phyloP scores from a whole-genome alignment of 176 grass and related monocot genomes.

The Bothriochloa decipiens region DNA sequence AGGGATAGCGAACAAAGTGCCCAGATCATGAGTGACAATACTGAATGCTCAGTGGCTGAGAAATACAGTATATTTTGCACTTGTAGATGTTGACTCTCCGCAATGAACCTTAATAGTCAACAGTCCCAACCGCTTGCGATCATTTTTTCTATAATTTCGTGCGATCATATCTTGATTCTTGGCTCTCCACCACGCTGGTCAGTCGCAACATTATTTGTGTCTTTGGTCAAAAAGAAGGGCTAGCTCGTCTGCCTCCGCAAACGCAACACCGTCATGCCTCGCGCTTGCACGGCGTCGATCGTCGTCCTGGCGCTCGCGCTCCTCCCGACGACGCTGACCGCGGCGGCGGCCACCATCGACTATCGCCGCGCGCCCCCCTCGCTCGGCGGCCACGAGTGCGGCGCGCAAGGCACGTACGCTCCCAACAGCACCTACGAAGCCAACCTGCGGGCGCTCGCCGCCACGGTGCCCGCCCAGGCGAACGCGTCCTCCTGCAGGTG shows the following conservation, averaged over 20 bases:
- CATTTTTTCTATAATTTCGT: too few species aligned
- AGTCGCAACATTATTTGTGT: too few species aligned
- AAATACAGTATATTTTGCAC: too few species aligned
- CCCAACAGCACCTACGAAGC: slow-evolving; percentile 50
- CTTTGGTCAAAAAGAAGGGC: too few species aligned
- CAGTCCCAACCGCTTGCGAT: too few species aligned
- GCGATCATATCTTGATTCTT: too few species aligned
- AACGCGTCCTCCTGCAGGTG: slow-evolving; percentile 9
- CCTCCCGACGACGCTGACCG: not conserved
- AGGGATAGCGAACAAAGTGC: too few species aligned
- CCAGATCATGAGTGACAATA: too few species aligned
- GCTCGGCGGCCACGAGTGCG: slow-evolving; percentile 12
- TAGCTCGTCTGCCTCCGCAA: too few species aligned
- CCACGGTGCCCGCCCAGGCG: slow-evolving; percentile 30
- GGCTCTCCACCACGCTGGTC: not conserved
- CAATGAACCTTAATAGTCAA: too few species aligned
- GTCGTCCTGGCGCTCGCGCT: not conserved
- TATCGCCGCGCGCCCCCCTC: not conserved
- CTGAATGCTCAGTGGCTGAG: too few species aligned
- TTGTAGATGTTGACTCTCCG: too few species aligned
- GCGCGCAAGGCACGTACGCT: slow-evolving; percentile 31
- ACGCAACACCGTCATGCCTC: not conserved
- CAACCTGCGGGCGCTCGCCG: slow-evolving; percentile 47
- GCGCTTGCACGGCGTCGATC: not conserved
- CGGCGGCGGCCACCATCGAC: not conserved